phyloP scores from a whole-genome alignment of 192 early-diverging fungal species.

The Pilaira anomala region DNA sequence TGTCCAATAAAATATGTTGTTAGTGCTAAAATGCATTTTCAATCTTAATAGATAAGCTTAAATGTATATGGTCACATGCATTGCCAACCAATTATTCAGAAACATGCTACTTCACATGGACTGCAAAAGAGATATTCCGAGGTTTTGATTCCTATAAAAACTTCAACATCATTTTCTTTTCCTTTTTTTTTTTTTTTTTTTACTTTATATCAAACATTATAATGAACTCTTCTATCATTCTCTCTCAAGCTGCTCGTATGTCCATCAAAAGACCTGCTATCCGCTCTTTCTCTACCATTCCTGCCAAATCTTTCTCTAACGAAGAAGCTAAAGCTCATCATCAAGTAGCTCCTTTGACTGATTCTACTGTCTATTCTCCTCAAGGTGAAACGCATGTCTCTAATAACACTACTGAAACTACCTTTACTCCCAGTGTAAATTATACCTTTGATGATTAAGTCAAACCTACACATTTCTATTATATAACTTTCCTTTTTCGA shows the following conservation, averaged over 20 bases:
- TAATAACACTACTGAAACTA: too few relatives aligned
- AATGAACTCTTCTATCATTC: constrained; percentile 1
- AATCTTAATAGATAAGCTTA: too few relatives aligned
- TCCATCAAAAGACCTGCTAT: background rate
- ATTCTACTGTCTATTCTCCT: constrained; percentile 19
- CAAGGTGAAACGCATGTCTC: constrained; percentile 6
- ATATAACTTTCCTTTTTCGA: too few relatives aligned
- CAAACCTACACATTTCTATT: too few relatives aligned
- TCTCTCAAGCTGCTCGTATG: background rate
- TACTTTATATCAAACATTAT: background rate
- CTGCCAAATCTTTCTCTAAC: background rate
- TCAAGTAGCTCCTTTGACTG: constrained; percentile 20
- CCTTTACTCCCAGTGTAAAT: constrained; percentile 14
- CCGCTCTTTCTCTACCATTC: constrained; percentile 3
- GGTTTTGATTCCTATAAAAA: background rate
- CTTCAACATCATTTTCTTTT: background rate
- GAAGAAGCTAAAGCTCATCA: constrained; percentile 15
- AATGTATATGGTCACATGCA: background rate
- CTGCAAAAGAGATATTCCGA: background rate
- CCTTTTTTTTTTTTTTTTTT: background rate
- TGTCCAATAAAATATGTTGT: too few relatives aligned
- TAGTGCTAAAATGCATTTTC: too few relatives aligned
- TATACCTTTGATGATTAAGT: constrained; percentile 15
- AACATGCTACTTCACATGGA: constrained; percentile 3
- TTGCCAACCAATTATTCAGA: background rate